phyloP scores from a whole-genome alignment of 1,139 yeast genomes.

The Kluyveromyces sp. region DNA sequence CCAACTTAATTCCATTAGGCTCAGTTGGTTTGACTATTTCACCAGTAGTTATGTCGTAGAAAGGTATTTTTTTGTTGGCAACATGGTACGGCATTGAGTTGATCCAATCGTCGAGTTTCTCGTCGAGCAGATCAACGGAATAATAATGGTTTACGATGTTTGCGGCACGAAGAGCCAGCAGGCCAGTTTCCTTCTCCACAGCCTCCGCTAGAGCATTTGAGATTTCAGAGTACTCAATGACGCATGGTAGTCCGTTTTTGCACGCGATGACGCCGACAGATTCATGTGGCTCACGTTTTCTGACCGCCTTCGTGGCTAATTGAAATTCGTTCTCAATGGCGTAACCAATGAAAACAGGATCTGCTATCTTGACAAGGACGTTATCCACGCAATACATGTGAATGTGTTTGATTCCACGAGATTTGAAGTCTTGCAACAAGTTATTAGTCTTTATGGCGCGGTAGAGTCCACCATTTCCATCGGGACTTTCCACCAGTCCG shows the following conservation, averaged over 20 bases:
- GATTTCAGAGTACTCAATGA: constrained; percentile 92
- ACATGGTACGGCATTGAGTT: constrained; percentile 81
- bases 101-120: constrained; percentile 64
- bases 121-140: constrained; percentile 60
- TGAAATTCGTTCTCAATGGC: constrained; percentile 60
- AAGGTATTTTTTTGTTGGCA: constrained; percentile 84
- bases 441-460: constrained; percentile 66
- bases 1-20: constrained; percentile 90
- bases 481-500: constrained; percentile 79
- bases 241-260: constrained; percentile 71
- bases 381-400: constrained; percentile 98
- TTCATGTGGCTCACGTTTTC: constrained; percentile 83
- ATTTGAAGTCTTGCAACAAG: constrained; percentile 58
- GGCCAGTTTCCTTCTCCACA: constrained; percentile 43
- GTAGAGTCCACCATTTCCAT: constrained; percentile 97
- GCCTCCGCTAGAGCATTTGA: constrained; percentile 64
- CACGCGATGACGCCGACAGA: constrained; percentile 87
- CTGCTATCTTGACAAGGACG: constrained; percentile 86
- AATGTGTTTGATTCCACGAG: constrained; percentile 75
- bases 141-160: constrained; percentile 97
- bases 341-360: constrained; percentile 87
- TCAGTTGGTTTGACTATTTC: constrained; percentile 50
- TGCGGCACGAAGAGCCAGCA: constrained; percentile 81
- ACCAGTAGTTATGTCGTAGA: constrained; percentile 42
- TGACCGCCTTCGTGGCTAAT: constrained; percentile 89